Conservation (phyloP, 192 early-diverging fungal genomes). For the Martensiomyces pterosporus region DNA sequence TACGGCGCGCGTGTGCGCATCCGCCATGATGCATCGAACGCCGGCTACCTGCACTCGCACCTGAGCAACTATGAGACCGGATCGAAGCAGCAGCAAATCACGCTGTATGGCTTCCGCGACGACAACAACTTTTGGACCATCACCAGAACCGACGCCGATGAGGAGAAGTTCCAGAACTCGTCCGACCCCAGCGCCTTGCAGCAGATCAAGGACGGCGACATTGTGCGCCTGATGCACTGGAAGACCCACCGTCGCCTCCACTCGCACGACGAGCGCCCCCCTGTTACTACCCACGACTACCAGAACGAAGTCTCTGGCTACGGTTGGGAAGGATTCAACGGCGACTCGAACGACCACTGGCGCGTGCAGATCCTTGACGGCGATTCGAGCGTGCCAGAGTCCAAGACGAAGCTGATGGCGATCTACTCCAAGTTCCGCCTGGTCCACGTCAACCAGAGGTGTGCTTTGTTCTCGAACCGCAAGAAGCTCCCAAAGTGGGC, state of each 20-base stretch:
- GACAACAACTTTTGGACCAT: slow-evolving; percentile 79
- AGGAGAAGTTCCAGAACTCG: slow-evolving; percentile 28
- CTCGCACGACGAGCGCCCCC: slow-evolving; percentile 66
- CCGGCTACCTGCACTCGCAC: slow-evolving; percentile 56
- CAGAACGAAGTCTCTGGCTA: slow-evolving; percentile 73
- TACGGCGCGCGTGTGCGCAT: slow-evolving; percentile 44
- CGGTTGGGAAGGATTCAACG: slow-evolving; percentile 65
- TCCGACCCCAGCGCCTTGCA: slow-evolving; percentile 28
- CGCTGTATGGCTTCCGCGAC: slow-evolving; percentile 77
- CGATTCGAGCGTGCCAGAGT: slow-evolving; percentile 48
- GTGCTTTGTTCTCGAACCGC: slow-evolving; percentile 77
- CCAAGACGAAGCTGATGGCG: slow-evolving; percentile 56
- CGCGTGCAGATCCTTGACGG: slow-evolving; percentile 68
- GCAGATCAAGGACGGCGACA: slow-evolving; percentile 63
- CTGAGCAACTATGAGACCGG: slow-evolving; percentile 63
- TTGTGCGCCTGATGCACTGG: slow-evolving; percentile 71
- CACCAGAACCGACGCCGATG: slow-evolving; percentile 36
- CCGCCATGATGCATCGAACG: slow-evolving; percentile 49
- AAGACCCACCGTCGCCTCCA: slow-evolving; percentile 62
- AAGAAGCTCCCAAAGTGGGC: slow-evolving; percentile 88
- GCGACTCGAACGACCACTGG: slow-evolving; percentile 94
- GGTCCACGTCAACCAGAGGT: slow-evolving; percentile 67
- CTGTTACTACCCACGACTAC: slow-evolving; percentile 65
- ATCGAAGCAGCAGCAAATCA: slow-evolving; percentile 74
- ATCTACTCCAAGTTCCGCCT: slow-evolving; percentile 69